These are phyloP conservation scores for Clathrus columnatus DNA, from an alignment of 768 basidiomycete genomes.

Conservation along the genomic window DNA sequence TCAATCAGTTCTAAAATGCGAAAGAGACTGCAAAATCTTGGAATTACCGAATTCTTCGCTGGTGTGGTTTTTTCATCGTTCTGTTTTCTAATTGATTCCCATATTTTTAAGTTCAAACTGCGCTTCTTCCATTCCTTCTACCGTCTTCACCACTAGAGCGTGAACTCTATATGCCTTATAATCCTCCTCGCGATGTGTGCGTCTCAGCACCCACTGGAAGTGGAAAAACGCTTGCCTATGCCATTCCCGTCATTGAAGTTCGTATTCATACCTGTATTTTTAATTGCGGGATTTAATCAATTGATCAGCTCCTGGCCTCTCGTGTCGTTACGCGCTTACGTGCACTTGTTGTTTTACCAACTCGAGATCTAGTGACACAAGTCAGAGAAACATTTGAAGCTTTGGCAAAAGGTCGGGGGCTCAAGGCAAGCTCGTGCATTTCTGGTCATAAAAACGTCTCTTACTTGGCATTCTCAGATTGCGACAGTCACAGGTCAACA, in stretches of 20 bases:
- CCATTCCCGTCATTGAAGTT: constrained; percentile 85
- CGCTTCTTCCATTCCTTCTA: constrained; percentile 75
- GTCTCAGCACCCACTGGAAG: constrained; percentile 97
- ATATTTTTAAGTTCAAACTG: constrained; percentile 67
- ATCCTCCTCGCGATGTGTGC: constrained; percentile 71
- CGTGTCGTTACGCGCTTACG: constrained; percentile 77
- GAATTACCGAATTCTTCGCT: constrained; percentile 82
- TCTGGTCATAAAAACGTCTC: background rate
- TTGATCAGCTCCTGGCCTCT: constrained; percentile 51
- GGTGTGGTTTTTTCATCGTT: constrained; percentile 38
- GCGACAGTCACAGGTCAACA: constrained; percentile 90
- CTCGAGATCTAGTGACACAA: constrained; percentile 86
- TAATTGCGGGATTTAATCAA: background rate
- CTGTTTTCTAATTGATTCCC: background rate
- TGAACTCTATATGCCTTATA: constrained; percentile 55
- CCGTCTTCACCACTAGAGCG: constrained; percentile 30
- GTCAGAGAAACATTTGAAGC: constrained; percentile 89
- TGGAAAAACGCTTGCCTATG: constrained; percentile 96
- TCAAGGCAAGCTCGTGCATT: constrained; percentile 56
- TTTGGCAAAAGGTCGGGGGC: constrained; percentile 71
- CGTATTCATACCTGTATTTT: constrained; percentile 6
- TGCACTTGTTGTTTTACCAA: constrained; percentile 86
- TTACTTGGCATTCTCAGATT: constrained; percentile 29
- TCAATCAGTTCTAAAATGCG: constrained; percentile 48
- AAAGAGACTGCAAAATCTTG: constrained; percentile 60